A percentile compares a stretch with the other conserved stretches of the same genome.
Evolutionary conservation across 192 early-diverging fungal species (phyloP).

Genomic region (Thamnidium elegans): DNA sequence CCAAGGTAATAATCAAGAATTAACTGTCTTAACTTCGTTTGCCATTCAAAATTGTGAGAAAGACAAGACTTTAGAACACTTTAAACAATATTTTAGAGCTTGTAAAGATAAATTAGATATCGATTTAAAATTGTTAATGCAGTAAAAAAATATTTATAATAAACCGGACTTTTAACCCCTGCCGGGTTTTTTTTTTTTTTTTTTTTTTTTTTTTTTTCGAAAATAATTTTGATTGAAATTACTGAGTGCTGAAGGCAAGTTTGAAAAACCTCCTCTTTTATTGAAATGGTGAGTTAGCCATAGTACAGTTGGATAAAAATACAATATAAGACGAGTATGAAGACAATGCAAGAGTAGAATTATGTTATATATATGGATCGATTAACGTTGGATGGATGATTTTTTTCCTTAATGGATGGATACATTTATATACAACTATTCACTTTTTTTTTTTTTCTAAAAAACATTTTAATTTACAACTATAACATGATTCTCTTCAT

Average conservation of each 20-base stretch:
- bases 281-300: slow-evolving; percentile 9
- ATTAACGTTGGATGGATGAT: slow-evolving; percentile 10
- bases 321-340: neutral
- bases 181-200: neutral
- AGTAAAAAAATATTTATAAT: too few species aligned
- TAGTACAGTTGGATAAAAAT: too few species aligned
- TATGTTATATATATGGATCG: slow-evolving; percentile 18
- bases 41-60: neutral
- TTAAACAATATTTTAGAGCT: neutral
- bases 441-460: neutral
- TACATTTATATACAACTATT: neutral
- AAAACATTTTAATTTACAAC: slow-evolving; percentile 1
- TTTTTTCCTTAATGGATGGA: too few species aligned
- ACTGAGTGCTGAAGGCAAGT: slow-evolving; percentile 52
- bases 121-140: neutral
- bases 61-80: neutral
- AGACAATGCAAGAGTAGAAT: too few species aligned
- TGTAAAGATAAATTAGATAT: slow-evolving; percentile 7
- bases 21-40: neutral
- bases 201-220: too few species aligned
- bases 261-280: slow-evolving; percentile 41
- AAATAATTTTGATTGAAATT: neutral
- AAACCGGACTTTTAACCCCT: neutral
- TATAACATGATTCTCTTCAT: slow-evolving; percentile 3
- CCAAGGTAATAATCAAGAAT: neutral